Percentiles rank a stretch among this genome's conserved stretches.
phyloP scores from a whole-genome alignment of 176 grass and related monocot genomes.

The Zizania latifolia region DNA sequence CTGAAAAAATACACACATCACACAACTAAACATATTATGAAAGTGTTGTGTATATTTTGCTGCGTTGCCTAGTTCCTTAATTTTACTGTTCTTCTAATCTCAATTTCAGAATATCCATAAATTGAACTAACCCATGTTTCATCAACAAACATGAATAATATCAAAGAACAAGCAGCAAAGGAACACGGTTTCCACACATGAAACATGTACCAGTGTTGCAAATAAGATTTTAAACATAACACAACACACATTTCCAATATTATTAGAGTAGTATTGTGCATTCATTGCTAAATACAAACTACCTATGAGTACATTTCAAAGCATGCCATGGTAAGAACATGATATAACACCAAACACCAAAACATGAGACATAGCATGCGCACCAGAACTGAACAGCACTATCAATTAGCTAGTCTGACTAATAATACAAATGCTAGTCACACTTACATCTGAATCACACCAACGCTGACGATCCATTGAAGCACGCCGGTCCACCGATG shows the following conservation, averaged over 20 bases:
- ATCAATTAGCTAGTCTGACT: no score
- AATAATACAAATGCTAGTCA: neutral
- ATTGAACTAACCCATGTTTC: neutral
- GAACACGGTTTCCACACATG: neutral
- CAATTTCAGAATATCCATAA: neutral
- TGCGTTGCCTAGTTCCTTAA: neutral
- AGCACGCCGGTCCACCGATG: slow-evolving; percentile 42
- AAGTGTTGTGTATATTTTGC: neutral
- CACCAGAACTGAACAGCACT: no score
- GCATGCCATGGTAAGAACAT: no score
- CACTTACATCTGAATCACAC: slow-evolving; percentile 62
- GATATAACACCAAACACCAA: no score
- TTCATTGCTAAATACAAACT: neutral
- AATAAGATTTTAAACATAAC: neutral
- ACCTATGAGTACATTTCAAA: no score
- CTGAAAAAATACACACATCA: neutral
- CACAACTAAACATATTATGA: neutral
- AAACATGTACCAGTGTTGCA: neutral
- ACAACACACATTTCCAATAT: neutral
- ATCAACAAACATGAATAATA: neutral
- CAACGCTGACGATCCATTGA: slow-evolving; percentile 27
- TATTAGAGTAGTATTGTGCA: neutral
- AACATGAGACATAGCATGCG: no score
- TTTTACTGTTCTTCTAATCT: neutral
- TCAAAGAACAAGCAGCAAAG: neutral